Conservation (phyloP, 2,329 filamentous ascomycete genomes). For the Botryotinia narcissicola region DNA sequence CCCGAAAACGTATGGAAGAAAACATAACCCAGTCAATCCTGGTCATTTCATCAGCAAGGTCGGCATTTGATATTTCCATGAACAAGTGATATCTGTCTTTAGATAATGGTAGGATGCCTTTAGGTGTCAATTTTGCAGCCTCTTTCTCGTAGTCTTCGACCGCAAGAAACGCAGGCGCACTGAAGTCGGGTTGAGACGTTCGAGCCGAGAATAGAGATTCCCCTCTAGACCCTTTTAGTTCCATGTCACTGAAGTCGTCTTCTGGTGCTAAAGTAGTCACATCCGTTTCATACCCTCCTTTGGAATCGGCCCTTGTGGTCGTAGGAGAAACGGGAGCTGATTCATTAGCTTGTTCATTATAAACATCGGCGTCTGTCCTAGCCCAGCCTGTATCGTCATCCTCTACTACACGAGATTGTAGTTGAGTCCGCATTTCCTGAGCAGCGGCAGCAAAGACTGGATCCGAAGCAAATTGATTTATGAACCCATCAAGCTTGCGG, state of each 20-base stretch:
- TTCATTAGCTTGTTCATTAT: slow-evolving; percentile 32
- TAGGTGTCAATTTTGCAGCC: slow-evolving; percentile 69
- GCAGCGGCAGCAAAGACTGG: slow-evolving; percentile 82
- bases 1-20: slow-evolving; percentile 86
- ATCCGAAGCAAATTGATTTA: slow-evolving; percentile 68
- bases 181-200: slow-evolving; percentile 28
- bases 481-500: slow-evolving; percentile 70
- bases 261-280: slow-evolving; percentile 2
- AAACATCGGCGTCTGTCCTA: slow-evolving; percentile 65
- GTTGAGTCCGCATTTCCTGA: slow-evolving; percentile 76
- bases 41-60: slow-evolving; percentile 87
- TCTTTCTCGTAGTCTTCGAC: slow-evolving; percentile 80
- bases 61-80: slow-evolving; percentile 81
- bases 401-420: slow-evolving; percentile 70
- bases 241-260: slow-evolving; percentile 31
- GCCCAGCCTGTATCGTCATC: slow-evolving; percentile 95
- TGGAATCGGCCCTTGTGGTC: slow-evolving; percentile 24
- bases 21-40: slow-evolving; percentile 99
- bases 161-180: slow-evolving; percentile 52
- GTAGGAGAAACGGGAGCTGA: slow-evolving; percentile 30
- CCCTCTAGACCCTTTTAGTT: slow-evolving; percentile 30
- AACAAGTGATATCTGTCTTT: slow-evolving; percentile 89
- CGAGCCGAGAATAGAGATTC: slow-evolving; percentile 31
- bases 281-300: slow-evolving; percentile 17
- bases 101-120: slow-evolving; percentile 65